Evolutionary conservation across 208 protist species (phyloP), one percentile per base, ranked within the genome.

Genomic region (Crithidia acanthocephali): DNA sequence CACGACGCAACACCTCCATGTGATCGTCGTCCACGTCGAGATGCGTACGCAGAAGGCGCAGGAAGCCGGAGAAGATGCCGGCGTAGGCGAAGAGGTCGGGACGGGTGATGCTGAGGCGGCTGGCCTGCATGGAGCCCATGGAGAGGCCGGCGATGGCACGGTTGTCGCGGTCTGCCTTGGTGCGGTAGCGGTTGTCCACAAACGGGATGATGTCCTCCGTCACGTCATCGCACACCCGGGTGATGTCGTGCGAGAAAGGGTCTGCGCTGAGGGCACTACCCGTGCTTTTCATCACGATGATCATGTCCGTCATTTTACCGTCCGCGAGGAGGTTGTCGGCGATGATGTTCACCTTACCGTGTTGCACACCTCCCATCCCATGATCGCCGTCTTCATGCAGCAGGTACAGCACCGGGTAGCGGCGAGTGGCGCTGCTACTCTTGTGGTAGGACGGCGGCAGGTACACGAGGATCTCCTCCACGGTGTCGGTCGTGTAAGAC

Each of bases 401-500:
- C 45, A 84, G 73, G 57, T 84, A 80, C 6, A 84, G 68, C 30
- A 84, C 79, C 16, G 79, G 73, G 61, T 84, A 80, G 37, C 60
- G 64, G 15, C 66, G 57, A 9, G 56, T 74, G 20, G 68, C 79
- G 25, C 55, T 68, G 45, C 27, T 27, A 5, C 45, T 32, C 35
- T 68, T 74, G 53, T 80, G 68, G 57, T 84, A 80, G 27, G 73
- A 65, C 20, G 79, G 68, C 11, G 79, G 73, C n/a, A 80, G 51
- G 45, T 84, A 84, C 28, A 84, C 61, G 37, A 76, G 33, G 11
- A 84, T 18, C n/a, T 72, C 72, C 48, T 84, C 79, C 5, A 42
- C 51, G 1, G 53, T 53, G 16, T 73, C 74, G 22, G 63, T 79
- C 18, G 66, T 64, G 33, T 59, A 70, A 11, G 63, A 80, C 1